Evolutionary conservation across 2,329 filamentous ascomycete species (phyloP).

Genomic region (Taxawa tesnikishii): DNA sequence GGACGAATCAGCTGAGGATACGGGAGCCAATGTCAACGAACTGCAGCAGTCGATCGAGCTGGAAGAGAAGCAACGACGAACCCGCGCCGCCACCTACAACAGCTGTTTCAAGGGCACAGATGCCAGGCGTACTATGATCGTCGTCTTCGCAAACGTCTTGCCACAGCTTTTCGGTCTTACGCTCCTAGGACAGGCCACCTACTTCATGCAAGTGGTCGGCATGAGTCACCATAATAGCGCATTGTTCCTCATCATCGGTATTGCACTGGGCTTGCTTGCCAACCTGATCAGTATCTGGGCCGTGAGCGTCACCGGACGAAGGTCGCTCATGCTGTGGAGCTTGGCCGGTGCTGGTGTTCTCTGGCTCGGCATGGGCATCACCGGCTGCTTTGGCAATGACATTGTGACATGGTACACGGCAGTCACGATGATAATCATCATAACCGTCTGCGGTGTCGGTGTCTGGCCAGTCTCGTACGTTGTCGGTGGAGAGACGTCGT

Average conservation of each 20-base stretch:
- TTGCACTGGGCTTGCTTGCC: conserved; percentile 32
- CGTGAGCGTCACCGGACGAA: conserved; percentile 27
- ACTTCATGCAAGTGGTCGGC: conserved; percentile 21
- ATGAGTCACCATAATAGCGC: conserved; percentile 21
- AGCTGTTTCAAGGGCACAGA: conserved; percentile 25
- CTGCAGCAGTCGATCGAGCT: no score
- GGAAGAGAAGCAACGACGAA: conserved; percentile 5
- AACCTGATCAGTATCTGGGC: conserved; percentile 36
- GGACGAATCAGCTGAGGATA: conserved; percentile 12
- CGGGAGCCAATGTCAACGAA: conserved; percentile 12
- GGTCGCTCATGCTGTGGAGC: conserved; percentile 25
- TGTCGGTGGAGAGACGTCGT: conserved; percentile 30
- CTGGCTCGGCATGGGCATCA: conserved; percentile 38
- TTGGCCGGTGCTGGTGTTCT: conserved; percentile 18
- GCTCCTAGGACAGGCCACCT: conserved; percentile 21
- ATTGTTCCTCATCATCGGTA: conserved; percentile 32
- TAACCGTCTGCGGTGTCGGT: no score
- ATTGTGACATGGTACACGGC: conserved; percentile 24
- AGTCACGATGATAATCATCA: conserved; percentile 31
- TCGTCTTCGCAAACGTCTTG: conserved; percentile 21
- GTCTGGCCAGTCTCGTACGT: conserved; percentile 35
- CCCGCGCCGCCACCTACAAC: conserved; percentile 11
- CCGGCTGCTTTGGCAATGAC: conserved; percentile 21
- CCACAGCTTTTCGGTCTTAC: conserved; percentile 22
- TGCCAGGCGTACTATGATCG: conserved; percentile 23